Base-by-base conservation (phyloP, 352 stramenopile genomes). In the Thraustotheca clavata region DNA sequence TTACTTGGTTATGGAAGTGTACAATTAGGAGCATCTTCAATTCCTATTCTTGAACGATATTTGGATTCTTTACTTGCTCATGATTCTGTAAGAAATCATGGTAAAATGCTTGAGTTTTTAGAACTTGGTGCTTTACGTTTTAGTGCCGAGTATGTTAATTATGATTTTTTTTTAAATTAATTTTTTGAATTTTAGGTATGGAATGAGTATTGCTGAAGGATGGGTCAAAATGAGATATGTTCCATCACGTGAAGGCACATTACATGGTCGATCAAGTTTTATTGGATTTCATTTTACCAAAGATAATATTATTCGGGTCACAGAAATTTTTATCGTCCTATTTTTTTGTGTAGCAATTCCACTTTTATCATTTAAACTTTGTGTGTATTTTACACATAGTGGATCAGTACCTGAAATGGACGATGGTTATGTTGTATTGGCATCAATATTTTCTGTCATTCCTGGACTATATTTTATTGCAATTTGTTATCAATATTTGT, bases 171-270 rank as follows among this genome's bases (percentile, higher is more conserved):
- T 43, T 43, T 43, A 18, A 16, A 18, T 20, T 43, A 43, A 18
- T 16, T 16, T 16, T 43, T 20, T 43, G 16, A 43, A 43, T 16
- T 43, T 35, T 52, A 52, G 43, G 43, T 52, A 40, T 1, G 57
- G 57, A 14, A 26, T 57, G 9, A 65, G 57, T 31, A 32, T 65
- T 16, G 35, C 46, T 1, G 57, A 65, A 39, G 57, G 57, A 24
- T 65, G 57, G 57, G 57, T 65, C 27, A 65, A 65, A 20, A 65
- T 65, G 57, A 40, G 57, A 2, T 65, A 65, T 20, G 57, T 65
- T 3, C 57, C 57, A 20, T 65, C 57, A 18, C 57, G 57, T 3
- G 57, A 65, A 33, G 57, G 57, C 38, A 65, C 57, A 46, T 33
- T 65, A 18, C 57, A 65, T 24, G 57, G 57, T 32, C 57, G 38